Percentiles rank a stretch among this genome's conserved stretches.
Conservation (phyloP, 495 filamentous ascomycete genomes). For the Xylaria longipes region DNA sequence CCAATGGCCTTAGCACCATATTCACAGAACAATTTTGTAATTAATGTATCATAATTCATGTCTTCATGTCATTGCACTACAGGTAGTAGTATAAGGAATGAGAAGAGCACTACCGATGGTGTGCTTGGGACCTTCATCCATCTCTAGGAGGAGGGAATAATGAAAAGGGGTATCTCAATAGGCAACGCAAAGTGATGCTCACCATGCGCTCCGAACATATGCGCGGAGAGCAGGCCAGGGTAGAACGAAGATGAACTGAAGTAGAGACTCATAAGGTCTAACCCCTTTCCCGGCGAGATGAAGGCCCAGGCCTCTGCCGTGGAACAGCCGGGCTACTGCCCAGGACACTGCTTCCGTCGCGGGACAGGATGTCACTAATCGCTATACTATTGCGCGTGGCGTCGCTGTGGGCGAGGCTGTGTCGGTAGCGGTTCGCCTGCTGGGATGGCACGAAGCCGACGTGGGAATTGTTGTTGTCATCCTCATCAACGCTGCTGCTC, state of each 20-base stretch:
- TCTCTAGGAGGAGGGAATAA: slow-evolving; percentile 27
- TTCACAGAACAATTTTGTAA: slow-evolving; percentile 31
- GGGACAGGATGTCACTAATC: slow-evolving; percentile 55
- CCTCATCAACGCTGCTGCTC: slow-evolving; percentile 50
- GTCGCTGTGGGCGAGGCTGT: slow-evolving; percentile 46
- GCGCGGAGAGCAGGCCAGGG: neutral
- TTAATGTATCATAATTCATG: slow-evolving; percentile 41
- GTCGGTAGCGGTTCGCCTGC: slow-evolving; percentile 30
- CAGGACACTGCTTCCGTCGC: slow-evolving; percentile 55
- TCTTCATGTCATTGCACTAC: slow-evolving; percentile 25
- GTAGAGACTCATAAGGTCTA: slow-evolving; percentile 13
- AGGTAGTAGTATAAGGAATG: slow-evolving; percentile 14
- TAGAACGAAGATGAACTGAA: neutral
- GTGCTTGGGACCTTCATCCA: slow-evolving; percentile 12
- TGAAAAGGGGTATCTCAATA: slow-evolving; percentile 29
- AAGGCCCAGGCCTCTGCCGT: slow-evolving; percentile 30
- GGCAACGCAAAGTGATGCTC: neutral
- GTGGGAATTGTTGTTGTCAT: slow-evolving; percentile 39
- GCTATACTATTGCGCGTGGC: slow-evolving; percentile 57
- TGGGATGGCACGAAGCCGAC: slow-evolving; percentile 39
- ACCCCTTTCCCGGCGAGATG: slow-evolving; percentile 31
- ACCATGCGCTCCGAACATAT: neutral
- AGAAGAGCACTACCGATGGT: slow-evolving; percentile 21
- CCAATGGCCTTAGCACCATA: slow-evolving; percentile 22
- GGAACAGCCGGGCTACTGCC: slow-evolving; percentile 52